Evolutionary conservation across 2,329 filamentous ascomycete species (phyloP).

Genomic region (Parascedosporium putredinis): DNA sequence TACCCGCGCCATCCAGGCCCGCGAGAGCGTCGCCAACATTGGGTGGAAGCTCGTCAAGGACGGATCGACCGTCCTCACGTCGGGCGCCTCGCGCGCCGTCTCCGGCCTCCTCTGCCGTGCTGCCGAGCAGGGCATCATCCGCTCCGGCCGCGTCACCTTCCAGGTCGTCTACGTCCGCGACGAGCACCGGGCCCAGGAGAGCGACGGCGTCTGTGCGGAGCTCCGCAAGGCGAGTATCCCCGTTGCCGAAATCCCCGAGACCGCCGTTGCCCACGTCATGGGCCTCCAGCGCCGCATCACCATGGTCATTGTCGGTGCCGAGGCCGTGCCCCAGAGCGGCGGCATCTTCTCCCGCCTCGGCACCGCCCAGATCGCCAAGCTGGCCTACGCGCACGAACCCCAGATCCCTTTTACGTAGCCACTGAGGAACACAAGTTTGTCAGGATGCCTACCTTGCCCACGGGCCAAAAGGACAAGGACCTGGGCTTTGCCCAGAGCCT

Average conservation of each 20-base stretch:
- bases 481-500: constrained; percentile 69
- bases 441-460: constrained; percentile 56
- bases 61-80: constrained; percentile 74
- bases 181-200: constrained; percentile 46
- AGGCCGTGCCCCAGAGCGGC: constrained; percentile 89
- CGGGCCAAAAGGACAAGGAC: constrained; percentile 59
- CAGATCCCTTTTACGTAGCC: constrained; percentile 73
- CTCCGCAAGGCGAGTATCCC: constrained; percentile 66
- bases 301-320: constrained; percentile 56
- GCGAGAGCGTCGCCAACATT: constrained; percentile 71
- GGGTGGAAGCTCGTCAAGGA: constrained; percentile 71
- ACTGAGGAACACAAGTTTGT: constrained; percentile 97
- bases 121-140: constrained; percentile 38
- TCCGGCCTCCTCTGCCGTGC: constrained; percentile 66
- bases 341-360: constrained; percentile 85
- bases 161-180: constrained; percentile 71
- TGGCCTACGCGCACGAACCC: constrained; percentile 54
- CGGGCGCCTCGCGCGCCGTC: constrained; percentile 79
- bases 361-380: constrained; percentile 71
- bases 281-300: constrained; percentile 45
- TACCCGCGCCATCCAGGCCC: constrained; percentile 70
- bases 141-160: constrained; percentile 54
- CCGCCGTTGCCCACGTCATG: constrained; percentile 72
- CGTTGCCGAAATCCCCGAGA: constrained; percentile 51
- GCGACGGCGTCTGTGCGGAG: constrained; percentile 57